Evolutionary conservation across 1,284 basidiomycete genomes (phyloP), one percentile per base, ranked within the genome.

Genomic region (Heimioporus retisporus): DNA sequence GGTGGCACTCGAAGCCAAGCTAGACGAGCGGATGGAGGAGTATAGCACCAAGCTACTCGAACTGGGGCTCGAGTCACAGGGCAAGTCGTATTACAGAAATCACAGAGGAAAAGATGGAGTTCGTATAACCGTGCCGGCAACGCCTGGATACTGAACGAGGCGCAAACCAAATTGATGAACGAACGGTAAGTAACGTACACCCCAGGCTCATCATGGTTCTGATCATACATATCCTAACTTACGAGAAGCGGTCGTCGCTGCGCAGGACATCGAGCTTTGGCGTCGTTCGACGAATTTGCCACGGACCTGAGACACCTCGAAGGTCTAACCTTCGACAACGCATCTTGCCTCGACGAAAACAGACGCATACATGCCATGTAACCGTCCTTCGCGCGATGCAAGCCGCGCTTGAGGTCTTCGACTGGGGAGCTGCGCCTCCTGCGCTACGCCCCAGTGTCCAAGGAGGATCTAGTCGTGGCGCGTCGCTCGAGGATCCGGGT

Each of bases 221-320:
- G 4, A 8, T 5, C 31, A 35, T 35, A 8, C 31, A 35, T 35
- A 35, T 7, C 23, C 13, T 68, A 96, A 96, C 57, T 86, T 99
- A 69, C 95, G 93, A 78, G 95, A 98, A 78, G 97, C 98, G 79
- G 96, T 99, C 66, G 89, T 99, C 66, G 89, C 99, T 58, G 93
- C 96, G 7, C 97, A 99, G 79, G 98, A 97, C 31, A 96, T 99
- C 73, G 97, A 99, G 83, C 90, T 99, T 98, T n/a, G n/a, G 94
- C 96, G 68, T 97, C 96, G 82, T 90, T 99, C 53, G 96, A 98
- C 77, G 93, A 97, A 78, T 91, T 99, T 63, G 93, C 96, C 19
- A 91, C 93, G 2, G 93, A 94, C 66, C 85, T 99, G 69, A 97
- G 97, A 81, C 91, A 93, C 69, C 90, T 99, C 51, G 96, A 99